These are phyloP conservation scores for Blastomyces silverae DNA, from an alignment of 2,329 filamentous ascomycete genomes.

Conservation along the genomic window DNA sequence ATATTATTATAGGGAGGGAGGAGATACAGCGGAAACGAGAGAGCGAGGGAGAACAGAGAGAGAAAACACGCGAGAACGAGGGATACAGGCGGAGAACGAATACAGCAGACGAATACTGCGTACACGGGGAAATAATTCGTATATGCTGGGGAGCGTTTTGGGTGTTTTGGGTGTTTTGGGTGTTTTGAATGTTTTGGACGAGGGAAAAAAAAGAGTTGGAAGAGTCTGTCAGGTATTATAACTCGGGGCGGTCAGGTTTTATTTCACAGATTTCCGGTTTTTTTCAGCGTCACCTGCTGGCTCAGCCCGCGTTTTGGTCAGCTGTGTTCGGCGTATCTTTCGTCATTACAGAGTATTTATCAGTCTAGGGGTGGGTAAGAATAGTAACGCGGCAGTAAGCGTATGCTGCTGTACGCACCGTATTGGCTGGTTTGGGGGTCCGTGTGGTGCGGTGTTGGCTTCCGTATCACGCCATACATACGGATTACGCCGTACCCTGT, in stretches of 20 bases:
- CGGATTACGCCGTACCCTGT: background rate
- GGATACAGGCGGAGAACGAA: background rate
- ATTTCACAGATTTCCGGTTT: slow-evolving; percentile 9
- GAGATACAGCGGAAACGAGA: background rate
- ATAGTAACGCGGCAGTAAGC: background rate
- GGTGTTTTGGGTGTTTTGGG: background rate
- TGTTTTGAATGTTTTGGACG: background rate
- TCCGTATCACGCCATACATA: background rate
- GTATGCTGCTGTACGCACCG: background rate
- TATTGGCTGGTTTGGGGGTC: slow-evolving; percentile 2
- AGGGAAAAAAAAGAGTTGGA: background rate
- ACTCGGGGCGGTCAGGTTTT: background rate
- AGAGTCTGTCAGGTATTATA: background rate
- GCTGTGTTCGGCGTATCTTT: slow-evolving; percentile 6
- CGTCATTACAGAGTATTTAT: slow-evolving; percentile 12
- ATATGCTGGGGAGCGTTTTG: background rate
- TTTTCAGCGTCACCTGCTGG: background rate
- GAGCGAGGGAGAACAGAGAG: background rate
- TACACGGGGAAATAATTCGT: background rate
- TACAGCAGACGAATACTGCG: background rate
- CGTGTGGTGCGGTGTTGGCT: no score
- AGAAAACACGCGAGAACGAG: background rate
- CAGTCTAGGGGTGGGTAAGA: slow-evolving; percentile 9
- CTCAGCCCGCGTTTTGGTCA: background rate
- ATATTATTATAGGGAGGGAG: background rate